Base-by-base conservation (phyloP, 2,329 filamentous ascomycete genomes). In the Diplocarpon rosae region DNA sequence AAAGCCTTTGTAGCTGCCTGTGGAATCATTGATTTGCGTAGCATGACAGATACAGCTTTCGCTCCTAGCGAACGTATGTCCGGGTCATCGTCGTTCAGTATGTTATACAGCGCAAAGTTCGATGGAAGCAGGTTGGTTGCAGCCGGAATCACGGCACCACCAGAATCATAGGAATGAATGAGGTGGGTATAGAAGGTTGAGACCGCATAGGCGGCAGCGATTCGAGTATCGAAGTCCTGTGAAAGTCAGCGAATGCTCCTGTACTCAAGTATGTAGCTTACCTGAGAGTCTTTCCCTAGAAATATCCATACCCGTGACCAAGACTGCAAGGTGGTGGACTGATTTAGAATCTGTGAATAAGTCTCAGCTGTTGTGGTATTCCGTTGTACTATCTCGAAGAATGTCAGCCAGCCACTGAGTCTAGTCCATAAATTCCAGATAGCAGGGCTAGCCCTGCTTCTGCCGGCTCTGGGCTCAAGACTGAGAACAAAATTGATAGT, bases 221-320 rank as follows among this genome's bases (percentile, higher is more conserved):
- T 17, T 9, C 83, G 76, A 0, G 72, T 77, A 56, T 84, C 77
- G 47, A 83, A 83, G 14, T 75, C 72, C 75, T 80, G 33, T 12
- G 59, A 54, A 14, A 31, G 13, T 38, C 28, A 37, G 41, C 29
- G 30, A 24, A n/a, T 24, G 12, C n/a, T 24, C 17, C 29, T 24
- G 15, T 24, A 24, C 10, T 16, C 3, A 28, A n/a, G 3, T 12
- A 1, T 2, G 13, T 8, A 24, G 42, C 41, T 35, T 31, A 48
- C 46, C 11, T 31, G 33, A 6, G 17, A n/a, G 5, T 43, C 38
- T n/a, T 42, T 36, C 13, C 42, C 42, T 17, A 36, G 9, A 29
- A 30, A 2, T 13, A 29, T 39, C 9, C 43, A 37, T 28, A 34
- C 30, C 1, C 17, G 5, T 28, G 38, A 43, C 46, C 46, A 48